Base-by-base conservation (phyloP, 208 protist genomes). In the Acanthamoeba quina region DNA sequence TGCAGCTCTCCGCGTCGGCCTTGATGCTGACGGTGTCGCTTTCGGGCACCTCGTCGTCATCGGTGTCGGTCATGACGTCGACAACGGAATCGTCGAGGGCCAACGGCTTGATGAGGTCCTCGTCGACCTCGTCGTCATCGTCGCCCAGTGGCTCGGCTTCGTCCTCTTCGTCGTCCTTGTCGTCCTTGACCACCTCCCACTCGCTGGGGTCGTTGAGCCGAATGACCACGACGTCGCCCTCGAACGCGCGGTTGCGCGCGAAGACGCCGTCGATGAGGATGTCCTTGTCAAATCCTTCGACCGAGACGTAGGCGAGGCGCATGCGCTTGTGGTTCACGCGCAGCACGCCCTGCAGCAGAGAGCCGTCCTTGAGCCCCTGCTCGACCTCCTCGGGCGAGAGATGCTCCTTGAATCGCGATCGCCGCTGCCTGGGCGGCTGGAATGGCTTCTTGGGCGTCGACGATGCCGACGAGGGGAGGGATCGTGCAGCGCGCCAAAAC, bases 221-320 rank as follows among this genome's bases (percentile, higher is more conserved):
- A 49, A 96, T 94, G 47, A 94, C 94, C n/a, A 97, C 96, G 21
- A 95, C 80, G 76, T 97, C 96, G 31, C 94, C 89, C 24, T 96
- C 58, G 41, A 97, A 96, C 19, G 94, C 95, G 56, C 96, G 80
- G 66, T 97, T 97, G 54, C 94, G 95, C 26, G 85, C 56, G 26
- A 72, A 80, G 19, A 96, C 3, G 29, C 94, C 96, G 56, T 86
- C 94, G 47, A 94, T 76, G 37, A 93, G 96, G 6, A 95, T 49
- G 60, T 97, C 96, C 58, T 93, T 72, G 19, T 56, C 49, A 10
- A 80, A 64, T n/a, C 96, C 95, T 34, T 95, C 93, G 0, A 95
- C 94, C 6, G 96, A 95, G 17, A 95, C 92, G 60, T 96, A 96
- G 19, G 94, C 96, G 34, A 96, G n/a, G 70, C 83, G n/a, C 44